These are phyloP conservation scores for Lactarius vividus DNA, from an alignment of 768 basidiomycete species.

Conservation along the genomic window DNA sequence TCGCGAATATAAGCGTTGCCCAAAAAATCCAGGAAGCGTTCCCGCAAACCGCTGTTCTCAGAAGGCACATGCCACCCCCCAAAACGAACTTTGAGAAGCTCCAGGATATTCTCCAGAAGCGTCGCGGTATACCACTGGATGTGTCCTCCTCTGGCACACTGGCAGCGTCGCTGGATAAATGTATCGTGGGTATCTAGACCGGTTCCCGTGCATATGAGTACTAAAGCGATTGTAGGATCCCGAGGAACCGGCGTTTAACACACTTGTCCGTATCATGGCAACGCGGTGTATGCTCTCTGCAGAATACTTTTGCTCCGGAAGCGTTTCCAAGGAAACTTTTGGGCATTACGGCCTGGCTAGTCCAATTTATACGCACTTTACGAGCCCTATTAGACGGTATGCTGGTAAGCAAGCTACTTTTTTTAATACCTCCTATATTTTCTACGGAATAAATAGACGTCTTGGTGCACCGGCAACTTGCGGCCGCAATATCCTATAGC, in stretches of 20 bases:
- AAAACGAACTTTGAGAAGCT: constrained; percentile 92
- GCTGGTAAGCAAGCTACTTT: constrained; percentile 55
- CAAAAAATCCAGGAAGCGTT: constrained; percentile 89
- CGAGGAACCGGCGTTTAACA: constrained; percentile 87
- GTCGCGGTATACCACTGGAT: constrained; percentile 78
- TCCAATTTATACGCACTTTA: constrained; percentile 97
- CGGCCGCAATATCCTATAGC: constrained; percentile 82
- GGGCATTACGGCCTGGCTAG: constrained; percentile 98
- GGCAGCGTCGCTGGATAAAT: constrained; percentile 83
- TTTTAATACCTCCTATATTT: neutral
- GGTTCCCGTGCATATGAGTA: constrained; percentile 13
- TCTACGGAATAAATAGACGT: constrained; percentile 55
- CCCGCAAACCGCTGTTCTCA: constrained; percentile 91
- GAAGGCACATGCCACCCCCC: constrained; percentile 91
- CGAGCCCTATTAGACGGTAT: constrained; percentile 94
- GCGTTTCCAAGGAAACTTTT: constrained; percentile 88
- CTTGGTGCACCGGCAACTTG: constrained; percentile 88
- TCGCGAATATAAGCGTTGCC: constrained; percentile 95
- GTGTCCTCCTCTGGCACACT: constrained; percentile 89
- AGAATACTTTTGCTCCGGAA: constrained; percentile 97
- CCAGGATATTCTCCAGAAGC: constrained; percentile 86
- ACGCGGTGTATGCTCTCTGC: constrained; percentile 98
- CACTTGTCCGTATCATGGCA: constrained; percentile 97
- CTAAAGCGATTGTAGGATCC: constrained; percentile 55
- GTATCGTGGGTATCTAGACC: constrained; percentile 55